Percentiles rank a stretch among this genome's conserved stretches.
phyloP scores from a whole-genome alignment of 2,329 filamentous ascomycete species.

The Fusarium torreyae region DNA sequence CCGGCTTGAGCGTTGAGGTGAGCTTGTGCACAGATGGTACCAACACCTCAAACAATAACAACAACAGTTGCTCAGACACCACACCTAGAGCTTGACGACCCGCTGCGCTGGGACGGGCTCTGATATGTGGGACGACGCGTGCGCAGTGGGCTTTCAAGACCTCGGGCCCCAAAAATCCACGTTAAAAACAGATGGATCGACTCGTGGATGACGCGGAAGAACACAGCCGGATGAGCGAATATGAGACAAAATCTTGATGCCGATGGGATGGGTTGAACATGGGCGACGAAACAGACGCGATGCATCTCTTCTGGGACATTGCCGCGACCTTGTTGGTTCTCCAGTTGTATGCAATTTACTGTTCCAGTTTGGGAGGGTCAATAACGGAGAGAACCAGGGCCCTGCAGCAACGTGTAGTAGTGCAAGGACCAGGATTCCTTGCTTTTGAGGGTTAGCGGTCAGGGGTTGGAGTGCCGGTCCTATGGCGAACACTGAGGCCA shows the following conservation, averaged over 20 bases:
- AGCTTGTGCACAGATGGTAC: constrained; percentile 25
- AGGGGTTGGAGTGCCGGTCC: constrained; percentile 33
- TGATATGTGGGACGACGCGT: constrained; percentile 33
- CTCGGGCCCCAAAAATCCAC: constrained; percentile 24
- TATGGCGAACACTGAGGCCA: constrained; percentile 18
- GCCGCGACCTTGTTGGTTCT: constrained; percentile 44
- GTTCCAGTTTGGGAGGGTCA: constrained; percentile 39
- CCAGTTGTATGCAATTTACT: constrained; percentile 31
- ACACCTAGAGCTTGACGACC: constrained; percentile 29
- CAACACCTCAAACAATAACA: constrained; percentile 13
- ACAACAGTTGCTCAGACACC: constrained; percentile 26
- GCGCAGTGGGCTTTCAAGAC: constrained; percentile 30
- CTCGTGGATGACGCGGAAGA: constrained; percentile 32
- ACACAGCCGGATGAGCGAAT: constrained; percentile 32
- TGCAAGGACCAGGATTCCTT: constrained; percentile 28
- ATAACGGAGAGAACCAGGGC: constrained; percentile 32
- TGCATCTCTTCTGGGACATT: constrained; percentile 36
- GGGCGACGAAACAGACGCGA: constrained; percentile 44
- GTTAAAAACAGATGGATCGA: constrained; percentile 20
- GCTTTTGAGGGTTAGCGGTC: constrained; percentile 29
- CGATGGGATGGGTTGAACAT: constrained; percentile 6
- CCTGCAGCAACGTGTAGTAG: constrained; percentile 32
- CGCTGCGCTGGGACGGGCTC: constrained; percentile 36
- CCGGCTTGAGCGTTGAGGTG: constrained; percentile 36
- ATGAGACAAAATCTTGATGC: constrained; percentile 41